Percentiles rank a stretch among this genome's conserved stretches.
Conservation (phyloP, 192 early-diverging fungal genomes). For the Podila verticillata region DNA sequence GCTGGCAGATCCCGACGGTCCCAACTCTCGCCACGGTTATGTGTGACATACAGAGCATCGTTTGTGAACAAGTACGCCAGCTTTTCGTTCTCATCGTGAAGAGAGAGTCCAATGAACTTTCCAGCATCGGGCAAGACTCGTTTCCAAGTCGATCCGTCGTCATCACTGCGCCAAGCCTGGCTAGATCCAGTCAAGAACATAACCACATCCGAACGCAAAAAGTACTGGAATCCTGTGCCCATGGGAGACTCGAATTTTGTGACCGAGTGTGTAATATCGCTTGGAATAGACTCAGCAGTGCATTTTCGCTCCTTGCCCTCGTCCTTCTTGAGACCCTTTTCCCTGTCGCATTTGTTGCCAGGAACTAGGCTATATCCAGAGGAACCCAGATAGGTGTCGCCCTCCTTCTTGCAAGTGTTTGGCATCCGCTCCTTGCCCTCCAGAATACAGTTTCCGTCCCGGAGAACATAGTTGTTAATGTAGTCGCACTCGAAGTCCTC, state of each 20-base stretch:
- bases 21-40: constrained; percentile 69
- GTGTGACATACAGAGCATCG: constrained; percentile 60
- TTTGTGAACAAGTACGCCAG: constrained; percentile 74
- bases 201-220: constrained; percentile 68
- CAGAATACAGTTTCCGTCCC: constrained; percentile 69
- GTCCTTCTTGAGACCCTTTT: constrained; percentile 59
- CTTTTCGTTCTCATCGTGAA: constrained; percentile 75
- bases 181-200: constrained; percentile 69
- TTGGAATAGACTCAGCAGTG: constrained; percentile 49
- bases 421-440: constrained; percentile 64
- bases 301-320: constrained; percentile 65
- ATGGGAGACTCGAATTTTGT: constrained; percentile 40
- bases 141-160: constrained; percentile 84
- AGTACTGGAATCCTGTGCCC: constrained; percentile 60
- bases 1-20: constrained; percentile 60
- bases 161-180: constrained; percentile 71
- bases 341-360: constrained; percentile 78
- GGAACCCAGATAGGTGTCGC: constrained; percentile 74
- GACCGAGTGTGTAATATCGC: constrained; percentile 31
- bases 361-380: constrained; percentile 88
- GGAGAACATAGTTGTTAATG: constrained; percentile 67
- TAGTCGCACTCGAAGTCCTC: constrained; percentile 96
- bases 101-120: constrained; percentile 62
- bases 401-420: constrained; percentile 68
- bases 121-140: constrained; percentile 60